Conservation (phyloP, 345 rosid species). For the Eucalyptus albens region DNA sequence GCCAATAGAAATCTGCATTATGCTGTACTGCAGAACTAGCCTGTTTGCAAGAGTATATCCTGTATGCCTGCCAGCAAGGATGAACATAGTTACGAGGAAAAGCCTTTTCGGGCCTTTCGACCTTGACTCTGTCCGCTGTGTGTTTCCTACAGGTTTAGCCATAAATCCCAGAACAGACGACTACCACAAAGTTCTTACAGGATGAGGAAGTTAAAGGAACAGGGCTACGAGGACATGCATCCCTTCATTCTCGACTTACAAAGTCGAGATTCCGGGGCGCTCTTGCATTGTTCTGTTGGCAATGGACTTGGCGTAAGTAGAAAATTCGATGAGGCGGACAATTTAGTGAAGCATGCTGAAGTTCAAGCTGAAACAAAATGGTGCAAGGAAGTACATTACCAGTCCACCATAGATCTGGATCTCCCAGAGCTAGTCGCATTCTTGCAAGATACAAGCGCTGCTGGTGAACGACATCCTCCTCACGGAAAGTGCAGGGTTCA, state of each 20-base stretch:
- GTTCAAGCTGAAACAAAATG: not conserved
- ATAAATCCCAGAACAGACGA: not conserved
- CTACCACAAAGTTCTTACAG: not conserved
- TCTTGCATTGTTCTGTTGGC: not conserved
- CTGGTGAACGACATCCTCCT: not conserved
- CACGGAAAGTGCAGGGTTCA: not conserved
- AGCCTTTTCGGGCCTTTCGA: not conserved
- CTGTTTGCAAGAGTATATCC: not conserved
- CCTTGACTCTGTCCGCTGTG: not conserved
- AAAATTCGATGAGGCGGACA: not conserved
- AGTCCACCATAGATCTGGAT: not conserved
- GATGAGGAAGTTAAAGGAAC: not conserved
- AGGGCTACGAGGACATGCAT: not conserved
- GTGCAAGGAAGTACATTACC: not conserved
- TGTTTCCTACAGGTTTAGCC: not conserved
- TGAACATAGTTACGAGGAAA: not conserved
- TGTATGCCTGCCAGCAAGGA: not conserved
- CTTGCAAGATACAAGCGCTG: slow-evolving; percentile 3
- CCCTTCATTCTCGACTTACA: not conserved
- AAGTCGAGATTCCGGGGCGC: not conserved
- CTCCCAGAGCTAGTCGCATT: slow-evolving; percentile 17
- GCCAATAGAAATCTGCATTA: not conserved
- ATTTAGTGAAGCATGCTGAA: not conserved
- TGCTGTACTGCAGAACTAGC: not conserved
- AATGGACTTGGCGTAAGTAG: not conserved